These are phyloP conservation scores for Hypoxylon fragiforme DNA, from an alignment of 495 filamentous ascomycete genomes.

Conservation along the genomic window DNA sequence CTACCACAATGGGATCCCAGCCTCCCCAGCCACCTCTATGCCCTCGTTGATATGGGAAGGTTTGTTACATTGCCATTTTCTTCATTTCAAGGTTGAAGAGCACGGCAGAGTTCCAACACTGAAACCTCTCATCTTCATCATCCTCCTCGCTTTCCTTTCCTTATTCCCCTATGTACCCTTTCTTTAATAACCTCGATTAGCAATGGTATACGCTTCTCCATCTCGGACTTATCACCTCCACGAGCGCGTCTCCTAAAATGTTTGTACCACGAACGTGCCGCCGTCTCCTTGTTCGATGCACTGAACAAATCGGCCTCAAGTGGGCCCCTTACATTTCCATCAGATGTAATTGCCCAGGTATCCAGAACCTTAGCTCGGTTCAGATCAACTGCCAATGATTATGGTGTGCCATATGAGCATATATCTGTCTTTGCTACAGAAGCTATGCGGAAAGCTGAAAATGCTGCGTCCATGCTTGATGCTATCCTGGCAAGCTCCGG, in stretches of 20 bases:
- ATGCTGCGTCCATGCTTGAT: conserved; percentile 66
- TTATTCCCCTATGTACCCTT: conserved; percentile 15
- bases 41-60: conserved; percentile 78
- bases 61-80: conserved; percentile 39
- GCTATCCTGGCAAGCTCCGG: conserved; percentile 64
- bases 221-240: conserved; percentile 74
- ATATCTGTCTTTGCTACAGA: conserved; percentile 84
- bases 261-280: conserved; percentile 73
- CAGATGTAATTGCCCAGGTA: conserved; percentile 63
- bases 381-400: conserved; percentile 69
- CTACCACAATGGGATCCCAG: conserved; percentile 50
- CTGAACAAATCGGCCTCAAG: conserved; percentile 53
- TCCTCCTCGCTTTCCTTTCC: neutral
- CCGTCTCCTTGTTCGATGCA: conserved; percentile 89
- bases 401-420: conserved; percentile 63
- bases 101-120: neutral
- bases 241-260: conserved; percentile 73
- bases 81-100: neutral
- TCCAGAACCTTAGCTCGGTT: conserved; percentile 69
- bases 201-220: conserved; percentile 94
- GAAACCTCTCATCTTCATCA: neutral
- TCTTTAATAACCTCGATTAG: conserved; percentile 47
- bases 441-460: conserved; percentile 80
- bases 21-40: conserved; percentile 52
- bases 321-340: conserved; percentile 61